Evolutionary conservation across 208 protist species (phyloP), one percentile per base, ranked within the genome.

Genomic region (Trypanosoma lewisi): DNA sequence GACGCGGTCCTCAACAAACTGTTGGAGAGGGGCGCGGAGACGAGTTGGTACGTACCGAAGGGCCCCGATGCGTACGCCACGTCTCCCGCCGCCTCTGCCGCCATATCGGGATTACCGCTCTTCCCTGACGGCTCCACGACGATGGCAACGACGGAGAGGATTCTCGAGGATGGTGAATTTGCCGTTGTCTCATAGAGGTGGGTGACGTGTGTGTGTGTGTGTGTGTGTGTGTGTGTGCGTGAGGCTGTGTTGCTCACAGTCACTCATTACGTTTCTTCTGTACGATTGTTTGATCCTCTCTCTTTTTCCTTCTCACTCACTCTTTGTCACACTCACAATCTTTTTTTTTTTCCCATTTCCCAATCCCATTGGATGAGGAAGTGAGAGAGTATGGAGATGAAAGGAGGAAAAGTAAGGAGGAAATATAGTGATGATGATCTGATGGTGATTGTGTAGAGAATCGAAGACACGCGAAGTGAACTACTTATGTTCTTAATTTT

Each of bases 1-100:
- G 85, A 95, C 31, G 58, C 73, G 16, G 80, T 87, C 28, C 70
- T 98, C 25, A 75, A 95, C 47, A 71, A 89, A 25, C 55, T 98
- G 0, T 80, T 97, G 63, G 84, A 78, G 4, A 91, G 84, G 49
- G 95, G 95, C 11, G 80, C 86, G 9, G 81, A 94, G 65, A 94
- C 83, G 54, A 95, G 87, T 58, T 98, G 92, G 92, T 90, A 90
- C 67, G 91, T 96, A 52, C 89, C 89, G 33, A 82, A 89, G 45
- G 75, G 77, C 6, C 61, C 61, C 11, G 78, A 77, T 52, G 51
- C 78, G 41, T 87, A 84, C 67, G 63, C 58, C 61, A 77, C 80
- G n/a, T 73, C 70, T 1, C 74, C 78, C 34, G 63, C 75, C 16
- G 70, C 75, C 19, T 69, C 70, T 3, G 66, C 65, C 25, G 79